Evolutionary conservation across 495 filamentous ascomycete species (phyloP), one percentile per base, ranked within the genome.

Genomic region (Neurospora pannonica): DNA sequence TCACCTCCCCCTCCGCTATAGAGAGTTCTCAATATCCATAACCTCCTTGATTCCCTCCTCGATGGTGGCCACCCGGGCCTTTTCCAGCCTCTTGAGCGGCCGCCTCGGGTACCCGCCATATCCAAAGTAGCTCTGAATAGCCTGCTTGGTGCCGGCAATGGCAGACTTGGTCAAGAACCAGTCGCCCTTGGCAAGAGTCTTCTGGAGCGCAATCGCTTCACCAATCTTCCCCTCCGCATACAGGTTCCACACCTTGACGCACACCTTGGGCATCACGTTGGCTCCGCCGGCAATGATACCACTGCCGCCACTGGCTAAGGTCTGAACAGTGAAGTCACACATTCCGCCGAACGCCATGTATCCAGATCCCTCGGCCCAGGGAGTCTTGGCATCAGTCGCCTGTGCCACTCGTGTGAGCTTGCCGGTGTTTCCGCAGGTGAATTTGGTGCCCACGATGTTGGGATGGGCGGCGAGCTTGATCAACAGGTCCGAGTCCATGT

Each of bases 301-400:
- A 60, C 89, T 91, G 9, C 93, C 94, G 17, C 94, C 93, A 21
- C 90, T 92, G 42, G 90, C 89, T 3, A 94, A 85, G 5, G 94
- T 95, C 83, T 97, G 94, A 46, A 93, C 86, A 2, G 92, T 90
- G 84, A 97, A 96, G 81, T 97, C 94, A 72, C 93, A 94, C 82
- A 97, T 92, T 71, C 94, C 94, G 43, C 94, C 93, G 75, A 95
- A 95, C 7, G 93, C 93, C 86, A 97, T 93, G 83, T 95, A 96
- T 6, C 90, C 90, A 42, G 83, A 87, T 3, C 90, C 90, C 70
- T 89, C 86, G 69, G 85, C 83, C 75, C 85, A 89, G 2, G 91
- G 89, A 0, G 89, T 92, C 76, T 90, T 87, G n/a, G 93, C 93
- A 76, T 94, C 85, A 31, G 92, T 89, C 21, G 90, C 93, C 7